Evolutionary conservation across 345 rosid species (phyloP).

Genomic region (Lepidium didymum): DNA sequence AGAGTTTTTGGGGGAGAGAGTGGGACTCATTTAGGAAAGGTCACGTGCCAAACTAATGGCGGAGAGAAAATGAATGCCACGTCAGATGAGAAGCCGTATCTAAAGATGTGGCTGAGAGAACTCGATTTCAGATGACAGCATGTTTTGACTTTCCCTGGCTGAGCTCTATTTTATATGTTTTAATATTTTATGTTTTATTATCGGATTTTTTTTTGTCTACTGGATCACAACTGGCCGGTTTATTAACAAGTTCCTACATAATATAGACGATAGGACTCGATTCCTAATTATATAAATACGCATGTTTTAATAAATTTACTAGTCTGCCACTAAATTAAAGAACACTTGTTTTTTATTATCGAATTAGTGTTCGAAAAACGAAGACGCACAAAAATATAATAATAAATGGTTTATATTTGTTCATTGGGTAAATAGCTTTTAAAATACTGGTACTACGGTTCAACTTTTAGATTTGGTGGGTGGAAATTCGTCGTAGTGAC

Average conservation of each 20-base stretch:
- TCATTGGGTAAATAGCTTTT: background rate
- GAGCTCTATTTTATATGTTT: background rate
- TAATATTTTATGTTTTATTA: no score
- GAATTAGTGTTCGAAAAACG: background rate
- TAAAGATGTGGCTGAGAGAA: slow-evolving; percentile 51
- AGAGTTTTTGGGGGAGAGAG: background rate
- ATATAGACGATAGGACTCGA: no score
- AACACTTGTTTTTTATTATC: background rate
- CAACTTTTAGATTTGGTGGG: slow-evolving; percentile 19
- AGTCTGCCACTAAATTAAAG: no score
- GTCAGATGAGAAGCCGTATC: slow-evolving; percentile 40
- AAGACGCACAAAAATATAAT: background rate
- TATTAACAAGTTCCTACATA: no score
- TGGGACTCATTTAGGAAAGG: slow-evolving; percentile 26
- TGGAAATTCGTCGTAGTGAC: background rate
- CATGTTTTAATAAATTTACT: no score
- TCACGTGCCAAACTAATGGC: slow-evolving; percentile 34
- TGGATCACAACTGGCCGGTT: no score
- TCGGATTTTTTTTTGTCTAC: no score
- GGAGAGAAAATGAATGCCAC: slow-evolving; percentile 29
- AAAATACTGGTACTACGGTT: background rate
- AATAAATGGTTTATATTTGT: background rate
- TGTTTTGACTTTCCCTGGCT: slow-evolving; percentile 1
- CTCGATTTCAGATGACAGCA: background rate
- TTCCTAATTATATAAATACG: no score